Conservation (phyloP, 345 rosid species). For the Populus simonii region DNA sequence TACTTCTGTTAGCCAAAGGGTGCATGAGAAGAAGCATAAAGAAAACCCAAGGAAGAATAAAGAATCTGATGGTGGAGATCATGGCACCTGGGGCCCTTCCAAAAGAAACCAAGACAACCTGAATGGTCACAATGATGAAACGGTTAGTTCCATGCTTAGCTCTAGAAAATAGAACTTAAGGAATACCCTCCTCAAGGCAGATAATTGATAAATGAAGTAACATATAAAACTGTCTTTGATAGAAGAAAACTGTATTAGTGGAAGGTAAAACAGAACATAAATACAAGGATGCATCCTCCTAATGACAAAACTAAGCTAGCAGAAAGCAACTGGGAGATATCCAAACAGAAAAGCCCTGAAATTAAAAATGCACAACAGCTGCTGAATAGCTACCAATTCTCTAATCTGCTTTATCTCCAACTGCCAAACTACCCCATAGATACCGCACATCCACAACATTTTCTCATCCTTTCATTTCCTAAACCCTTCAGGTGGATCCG, state of each 20-base stretch:
- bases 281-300: background rate
- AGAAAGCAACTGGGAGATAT: background rate
- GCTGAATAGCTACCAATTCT: background rate
- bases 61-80: conserved; percentile 63
- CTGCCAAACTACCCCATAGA: background rate
- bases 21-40: conserved; percentile 63
- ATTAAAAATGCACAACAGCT: background rate
- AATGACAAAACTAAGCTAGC: background rate
- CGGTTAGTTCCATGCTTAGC: conserved; percentile 51
- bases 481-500: background rate
- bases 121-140: conserved; percentile 54
- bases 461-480: background rate
- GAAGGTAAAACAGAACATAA: background rate
- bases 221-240: conserved; percentile 5
- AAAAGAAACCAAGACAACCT: conserved; percentile 69
- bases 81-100: conserved; percentile 35
- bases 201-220: conserved; percentile 14
- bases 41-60: conserved; percentile 60
- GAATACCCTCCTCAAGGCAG: conserved; percentile 11
- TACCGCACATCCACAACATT: background rate
- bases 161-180: background rate
- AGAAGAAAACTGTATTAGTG: background rate
- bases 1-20: conserved; percentile 54
- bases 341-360: background rate
- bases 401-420: background rate